Evolutionary conservation across 768 basidiomycete species (phyloP).

Genomic region (Nidula microcarpa): DNA sequence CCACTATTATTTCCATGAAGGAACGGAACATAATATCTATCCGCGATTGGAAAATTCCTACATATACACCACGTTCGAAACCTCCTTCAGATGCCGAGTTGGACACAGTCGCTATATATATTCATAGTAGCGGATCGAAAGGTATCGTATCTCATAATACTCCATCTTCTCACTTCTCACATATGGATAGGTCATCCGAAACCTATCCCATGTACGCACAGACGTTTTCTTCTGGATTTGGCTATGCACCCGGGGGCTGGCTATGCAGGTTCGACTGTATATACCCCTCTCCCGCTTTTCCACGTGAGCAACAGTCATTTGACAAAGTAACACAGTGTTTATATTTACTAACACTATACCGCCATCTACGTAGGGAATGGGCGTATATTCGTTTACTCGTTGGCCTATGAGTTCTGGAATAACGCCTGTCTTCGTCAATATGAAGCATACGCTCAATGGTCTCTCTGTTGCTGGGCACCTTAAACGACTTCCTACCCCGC

Average conservation of each 20-base stretch:
- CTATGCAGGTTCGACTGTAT: slow-evolving; percentile 7
- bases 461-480: slow-evolving; percentile 10
- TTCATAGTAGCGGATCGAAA: slow-evolving; percentile 7
- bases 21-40: too few species aligned
- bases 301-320: slow-evolving; percentile 8
- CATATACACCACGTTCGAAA: neutral
- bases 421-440: slow-evolving; percentile 5
- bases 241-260: neutral
- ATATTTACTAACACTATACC: neutral
- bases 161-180: too few species aligned
- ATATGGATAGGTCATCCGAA: slow-evolving; percentile 11
- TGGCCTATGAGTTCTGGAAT: slow-evolving; percentile 5
- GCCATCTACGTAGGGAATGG: slow-evolving; percentile 5
- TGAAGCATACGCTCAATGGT: slow-evolving; percentile 8
- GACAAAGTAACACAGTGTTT: neutral
- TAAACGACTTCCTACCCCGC: slow-evolving; percentile 3
- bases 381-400: slow-evolving; percentile 8
- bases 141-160: neutral
- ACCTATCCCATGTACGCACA: slow-evolving; percentile 10
- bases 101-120: slow-evolving; percentile 2
- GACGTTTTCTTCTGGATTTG: slow-evolving; percentile 6
- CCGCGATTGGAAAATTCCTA: neutral
- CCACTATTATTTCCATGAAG: too few species aligned
- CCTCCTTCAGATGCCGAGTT: slow-evolving; percentile 2
- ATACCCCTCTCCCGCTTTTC: slow-evolving; percentile 15